phyloP scores from a whole-genome alignment of 2,329 filamentous ascomycete genomes.

The Claviceps digitariae region DNA sequence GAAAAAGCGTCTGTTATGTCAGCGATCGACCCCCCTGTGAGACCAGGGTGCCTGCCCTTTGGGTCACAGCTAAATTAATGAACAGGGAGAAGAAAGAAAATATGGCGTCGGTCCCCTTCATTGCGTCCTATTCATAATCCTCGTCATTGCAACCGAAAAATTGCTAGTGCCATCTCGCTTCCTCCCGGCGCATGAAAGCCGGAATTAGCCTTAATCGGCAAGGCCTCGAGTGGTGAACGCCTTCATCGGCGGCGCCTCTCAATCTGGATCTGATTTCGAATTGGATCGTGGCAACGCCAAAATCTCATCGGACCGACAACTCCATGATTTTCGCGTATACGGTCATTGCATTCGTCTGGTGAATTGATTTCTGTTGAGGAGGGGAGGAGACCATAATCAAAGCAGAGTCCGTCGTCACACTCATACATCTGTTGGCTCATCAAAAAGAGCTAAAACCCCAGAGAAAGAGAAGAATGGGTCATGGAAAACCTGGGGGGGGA shows the following conservation, averaged over 20 bases:
- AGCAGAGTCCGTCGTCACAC: neutral
- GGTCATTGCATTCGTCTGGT: neutral
- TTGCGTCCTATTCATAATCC: too few relatives aligned
- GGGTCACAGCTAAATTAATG: neutral
- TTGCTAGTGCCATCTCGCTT: neutral
- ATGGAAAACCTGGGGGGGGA: slow-evolving; percentile 1
- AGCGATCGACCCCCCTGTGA: neutral
- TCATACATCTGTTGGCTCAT: neutral
- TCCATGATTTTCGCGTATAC: neutral
- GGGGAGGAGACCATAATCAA: neutral
- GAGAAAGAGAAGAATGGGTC: neutral
- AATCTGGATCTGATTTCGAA: neutral
- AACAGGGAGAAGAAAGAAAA: too few relatives aligned
- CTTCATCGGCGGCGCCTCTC: too few relatives aligned
- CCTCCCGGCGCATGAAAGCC: neutral
- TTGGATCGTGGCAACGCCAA: neutral
- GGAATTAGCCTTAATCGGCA: neutral
- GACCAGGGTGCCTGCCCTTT: neutral
- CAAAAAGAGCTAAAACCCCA: slow-evolving; percentile 2
- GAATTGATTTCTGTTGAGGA: neutral
- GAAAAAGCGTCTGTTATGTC: neutral
- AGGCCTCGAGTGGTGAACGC: neutral
- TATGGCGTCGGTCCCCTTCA: neutral
- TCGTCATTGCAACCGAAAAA: neutral
- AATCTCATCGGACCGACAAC: slow-evolving; percentile 1